phyloP scores from a whole-genome alignment of 2,329 filamentous ascomycete species.

The Immersiporthe knoxdaviesiana region DNA sequence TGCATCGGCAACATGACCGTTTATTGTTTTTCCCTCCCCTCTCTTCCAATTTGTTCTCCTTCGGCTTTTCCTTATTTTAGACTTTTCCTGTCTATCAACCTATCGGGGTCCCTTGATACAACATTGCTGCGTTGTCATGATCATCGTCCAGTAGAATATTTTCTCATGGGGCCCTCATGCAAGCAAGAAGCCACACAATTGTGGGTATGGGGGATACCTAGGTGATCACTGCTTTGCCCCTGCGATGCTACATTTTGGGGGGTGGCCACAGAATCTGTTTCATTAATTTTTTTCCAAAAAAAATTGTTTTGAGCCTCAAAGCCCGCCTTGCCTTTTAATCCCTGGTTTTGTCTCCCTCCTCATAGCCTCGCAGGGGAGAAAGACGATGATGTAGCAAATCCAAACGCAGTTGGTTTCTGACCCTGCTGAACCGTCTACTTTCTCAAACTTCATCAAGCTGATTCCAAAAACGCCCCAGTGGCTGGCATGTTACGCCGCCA shows the following conservation, averaged over 20 bases:
- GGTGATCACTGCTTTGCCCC: background rate
- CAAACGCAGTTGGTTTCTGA: background rate
- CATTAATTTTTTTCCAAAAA: too few relatives aligned
- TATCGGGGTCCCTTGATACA: too few relatives aligned
- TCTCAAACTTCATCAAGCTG: background rate
- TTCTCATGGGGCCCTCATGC: background rate
- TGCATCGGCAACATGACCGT: background rate
- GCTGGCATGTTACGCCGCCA: background rate
- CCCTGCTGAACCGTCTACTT: background rate
- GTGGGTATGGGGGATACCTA: too few relatives aligned
- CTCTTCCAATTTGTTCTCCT: too few relatives aligned
- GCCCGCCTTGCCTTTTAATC: background rate
- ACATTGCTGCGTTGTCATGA: background rate
- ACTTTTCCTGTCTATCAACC: background rate
- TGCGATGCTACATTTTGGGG: background rate
- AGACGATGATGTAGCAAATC: background rate
- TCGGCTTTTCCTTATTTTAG: background rate
- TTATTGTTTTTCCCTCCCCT: too few relatives aligned
- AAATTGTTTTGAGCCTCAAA: conserved; percentile 1
- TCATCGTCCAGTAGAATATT: background rate
- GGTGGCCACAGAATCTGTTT: background rate
- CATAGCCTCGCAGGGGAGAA: background rate
- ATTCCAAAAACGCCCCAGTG: background rate
- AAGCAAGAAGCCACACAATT: background rate
- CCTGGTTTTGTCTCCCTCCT: background rate